These are phyloP conservation scores for Toxicodendron radicans DNA, from an alignment of 345 rosid genomes.

Conservation along the genomic window DNA sequence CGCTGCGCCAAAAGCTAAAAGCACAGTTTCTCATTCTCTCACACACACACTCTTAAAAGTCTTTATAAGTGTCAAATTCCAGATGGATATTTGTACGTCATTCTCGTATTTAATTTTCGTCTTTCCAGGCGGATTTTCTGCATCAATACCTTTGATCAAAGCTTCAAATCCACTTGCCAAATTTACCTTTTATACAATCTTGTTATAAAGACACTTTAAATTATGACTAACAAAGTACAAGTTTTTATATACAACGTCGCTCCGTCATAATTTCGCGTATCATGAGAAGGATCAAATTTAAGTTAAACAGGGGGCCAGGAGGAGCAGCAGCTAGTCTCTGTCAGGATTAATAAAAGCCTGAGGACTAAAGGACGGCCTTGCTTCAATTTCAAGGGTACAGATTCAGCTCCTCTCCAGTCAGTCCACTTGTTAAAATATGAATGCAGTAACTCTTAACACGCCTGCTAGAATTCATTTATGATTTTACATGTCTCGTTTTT, in stretches of 20 bases:
- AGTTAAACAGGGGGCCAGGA: background rate
- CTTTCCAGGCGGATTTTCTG: background rate
- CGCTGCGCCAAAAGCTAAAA: slow-evolving; percentile 7
- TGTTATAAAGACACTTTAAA: background rate
- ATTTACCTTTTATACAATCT: no score
- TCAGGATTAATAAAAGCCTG: background rate
- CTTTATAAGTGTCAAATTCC: background rate
- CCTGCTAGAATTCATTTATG: background rate
- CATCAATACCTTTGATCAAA: no score
- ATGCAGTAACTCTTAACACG: background rate
- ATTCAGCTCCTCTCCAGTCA: background rate
- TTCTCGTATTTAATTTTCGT: background rate
- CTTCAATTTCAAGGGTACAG: slow-evolving; percentile 1
- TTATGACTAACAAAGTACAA: no score
- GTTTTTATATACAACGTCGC: background rate
- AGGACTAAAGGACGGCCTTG: background rate
- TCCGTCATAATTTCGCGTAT: background rate
- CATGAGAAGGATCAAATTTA: background rate
- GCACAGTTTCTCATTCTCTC: slow-evolving; percentile 13
- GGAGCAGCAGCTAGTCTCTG: background rate
- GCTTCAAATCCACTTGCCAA: no score
- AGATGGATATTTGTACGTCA: slow-evolving; percentile 5
- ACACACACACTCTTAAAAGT: background rate
- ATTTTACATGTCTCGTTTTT: background rate
- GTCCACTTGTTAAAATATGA: background rate